A percentile compares a stretch with the other conserved stretches of the same genome.
phyloP scores from a whole-genome alignment of 2,329 filamentous ascomycete species.

The Plenodomus tracheiphilus region DNA sequence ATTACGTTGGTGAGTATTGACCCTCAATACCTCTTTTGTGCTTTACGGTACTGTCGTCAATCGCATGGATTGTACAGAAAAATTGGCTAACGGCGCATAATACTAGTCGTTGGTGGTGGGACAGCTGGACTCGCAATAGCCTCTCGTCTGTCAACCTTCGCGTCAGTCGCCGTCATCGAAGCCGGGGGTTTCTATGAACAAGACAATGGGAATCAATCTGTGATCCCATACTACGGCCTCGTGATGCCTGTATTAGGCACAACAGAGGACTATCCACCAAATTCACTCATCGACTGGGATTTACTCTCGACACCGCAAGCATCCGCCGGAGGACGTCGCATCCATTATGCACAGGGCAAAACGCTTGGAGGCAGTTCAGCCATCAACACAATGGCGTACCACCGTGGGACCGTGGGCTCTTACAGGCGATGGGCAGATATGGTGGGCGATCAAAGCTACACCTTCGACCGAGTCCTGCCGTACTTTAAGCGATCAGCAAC shows the following conservation, averaged over 20 bases:
- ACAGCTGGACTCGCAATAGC: constrained; percentile 34
- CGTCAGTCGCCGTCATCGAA: constrained; percentile 33
- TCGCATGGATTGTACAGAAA: no score
- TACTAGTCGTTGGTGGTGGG: constrained; percentile 30
- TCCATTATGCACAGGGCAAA: constrained; percentile 40
- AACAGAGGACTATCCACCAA: constrained; percentile 17
- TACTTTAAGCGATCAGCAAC: constrained; percentile 35
- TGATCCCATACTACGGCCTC: constrained; percentile 25
- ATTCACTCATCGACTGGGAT: constrained; percentile 35
- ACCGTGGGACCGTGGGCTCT: constrained; percentile 24
- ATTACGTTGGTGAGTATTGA: background rate
- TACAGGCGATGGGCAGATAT: constrained; percentile 37
- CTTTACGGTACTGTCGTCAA: background rate
- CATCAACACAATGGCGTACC: constrained; percentile 30
- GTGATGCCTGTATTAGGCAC: constrained; percentile 20
- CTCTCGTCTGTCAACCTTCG: constrained; percentile 18
- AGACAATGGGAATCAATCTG: constrained; percentile 32
- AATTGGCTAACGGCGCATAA: background rate
- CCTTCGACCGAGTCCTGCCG: constrained; percentile 27
- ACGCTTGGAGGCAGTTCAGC: constrained; percentile 36
- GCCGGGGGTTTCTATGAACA: constrained; percentile 31
- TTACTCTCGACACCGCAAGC: constrained; percentile 25
- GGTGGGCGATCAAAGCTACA: constrained; percentile 37
- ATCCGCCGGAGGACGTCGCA: constrained; percentile 19
- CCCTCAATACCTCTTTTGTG: background rate